These are phyloP conservation scores for Podospora pseudocomata DNA, from an alignment of 495 filamentous ascomycete genomes.

Conservation along the genomic window DNA sequence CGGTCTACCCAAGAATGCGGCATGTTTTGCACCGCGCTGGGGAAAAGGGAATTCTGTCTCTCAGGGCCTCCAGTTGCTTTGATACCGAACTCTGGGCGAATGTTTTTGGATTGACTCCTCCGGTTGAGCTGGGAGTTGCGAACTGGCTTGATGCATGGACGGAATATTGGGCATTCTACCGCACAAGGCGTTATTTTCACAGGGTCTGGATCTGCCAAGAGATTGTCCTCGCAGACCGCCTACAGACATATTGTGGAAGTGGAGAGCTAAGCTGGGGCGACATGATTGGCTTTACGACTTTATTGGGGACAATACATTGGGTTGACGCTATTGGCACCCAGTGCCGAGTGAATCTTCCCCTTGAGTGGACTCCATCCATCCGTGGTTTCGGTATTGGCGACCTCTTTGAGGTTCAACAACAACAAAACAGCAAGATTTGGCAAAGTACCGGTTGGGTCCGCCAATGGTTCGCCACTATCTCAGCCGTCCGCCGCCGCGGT, in stretches of 20 bases:
- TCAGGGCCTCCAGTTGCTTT: constrained; percentile 9
- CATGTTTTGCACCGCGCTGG: background rate
- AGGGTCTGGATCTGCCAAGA: constrained; percentile 22
- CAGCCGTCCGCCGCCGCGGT: constrained; percentile 8
- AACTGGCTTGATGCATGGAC: constrained; percentile 11
- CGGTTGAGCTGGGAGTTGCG: background rate
- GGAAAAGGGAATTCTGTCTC: background rate
- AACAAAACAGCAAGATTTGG: background rate
- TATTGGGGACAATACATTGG: constrained; percentile 12
- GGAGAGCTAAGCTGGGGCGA: constrained; percentile 10
- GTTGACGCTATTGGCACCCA: constrained; percentile 11
- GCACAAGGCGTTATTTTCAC: constrained; percentile 15
- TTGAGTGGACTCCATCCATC: background rate
- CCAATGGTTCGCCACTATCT: constrained; percentile 13
- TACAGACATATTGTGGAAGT: constrained; percentile 9
- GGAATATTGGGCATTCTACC: constrained; percentile 16
- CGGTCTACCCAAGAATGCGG: constrained; percentile 7
- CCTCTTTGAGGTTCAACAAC: constrained; percentile 6
- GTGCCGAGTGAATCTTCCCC: background rate
- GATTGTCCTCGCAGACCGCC: constrained; percentile 10
- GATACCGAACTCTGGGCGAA: constrained; percentile 16
- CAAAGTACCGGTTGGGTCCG: constrained; percentile 7
- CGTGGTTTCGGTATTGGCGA: constrained; percentile 14
- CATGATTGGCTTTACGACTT: constrained; percentile 7
- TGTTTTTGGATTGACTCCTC: constrained; percentile 7